Conservation (phyloP, 768 basidiomycete species). For the Pisolithus microcarpus region DNA sequence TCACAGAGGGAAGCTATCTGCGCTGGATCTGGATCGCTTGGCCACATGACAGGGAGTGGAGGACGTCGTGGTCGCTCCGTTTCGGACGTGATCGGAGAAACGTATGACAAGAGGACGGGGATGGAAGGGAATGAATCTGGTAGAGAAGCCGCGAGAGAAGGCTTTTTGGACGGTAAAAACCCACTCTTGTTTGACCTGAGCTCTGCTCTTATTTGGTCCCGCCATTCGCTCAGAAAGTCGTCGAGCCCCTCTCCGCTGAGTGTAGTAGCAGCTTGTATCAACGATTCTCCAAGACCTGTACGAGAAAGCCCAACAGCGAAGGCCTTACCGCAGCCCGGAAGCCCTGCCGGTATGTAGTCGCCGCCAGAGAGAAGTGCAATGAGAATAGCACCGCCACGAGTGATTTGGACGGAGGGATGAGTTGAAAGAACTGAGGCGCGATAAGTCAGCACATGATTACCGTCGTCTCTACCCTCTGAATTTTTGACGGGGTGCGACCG, state of each 20-base stretch:
- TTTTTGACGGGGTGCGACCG: conserved; percentile 55
- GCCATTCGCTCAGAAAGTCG: conserved; percentile 57
- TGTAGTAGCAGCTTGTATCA: conserved; percentile 52
- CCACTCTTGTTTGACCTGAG: conserved; percentile 63
- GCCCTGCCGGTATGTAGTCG: conserved; percentile 74
- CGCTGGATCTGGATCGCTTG: conserved; percentile 57
- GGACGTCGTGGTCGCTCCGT: conserved; percentile 28
- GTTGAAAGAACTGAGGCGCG: conserved; percentile 33
- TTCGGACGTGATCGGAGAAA: conserved; percentile 69
- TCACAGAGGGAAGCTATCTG: conserved; percentile 78
- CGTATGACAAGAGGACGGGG: conserved; percentile 71
- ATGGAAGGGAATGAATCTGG: conserved; percentile 64
- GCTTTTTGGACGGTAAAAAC: conserved; percentile 55
- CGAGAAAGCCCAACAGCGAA: conserved; percentile 74
- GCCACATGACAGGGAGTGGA: conserved; percentile 36
- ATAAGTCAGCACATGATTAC: conserved; percentile 53
- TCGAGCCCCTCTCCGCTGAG: conserved; percentile 39
- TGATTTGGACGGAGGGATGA: conserved; percentile 45
- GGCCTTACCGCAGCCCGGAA: conserved; percentile 58
- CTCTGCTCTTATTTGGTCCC: conserved; percentile 52
- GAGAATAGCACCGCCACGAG: conserved; percentile 62
- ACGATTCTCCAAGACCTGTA: conserved; percentile 71
- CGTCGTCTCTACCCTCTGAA: conserved; percentile 62
- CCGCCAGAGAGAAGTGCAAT: conserved; percentile 85
- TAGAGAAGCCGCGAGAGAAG: conserved; percentile 55